Evolutionary conservation across 306 rosid genomes (phyloP).

Genomic region (Citrullus mucosospermus): DNA sequence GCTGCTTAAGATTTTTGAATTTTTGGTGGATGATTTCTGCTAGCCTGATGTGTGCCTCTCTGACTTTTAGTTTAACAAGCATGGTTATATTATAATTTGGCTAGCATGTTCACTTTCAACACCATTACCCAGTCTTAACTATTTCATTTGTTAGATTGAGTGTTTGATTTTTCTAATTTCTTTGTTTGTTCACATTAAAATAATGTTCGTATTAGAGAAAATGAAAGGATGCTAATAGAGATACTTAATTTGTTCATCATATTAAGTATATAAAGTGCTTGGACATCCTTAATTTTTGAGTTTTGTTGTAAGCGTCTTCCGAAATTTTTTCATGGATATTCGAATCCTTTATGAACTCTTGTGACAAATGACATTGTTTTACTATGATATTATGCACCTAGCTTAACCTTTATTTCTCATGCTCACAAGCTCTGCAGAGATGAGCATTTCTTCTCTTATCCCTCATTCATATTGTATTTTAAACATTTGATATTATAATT

Average conservation of each 20-base stretch:
- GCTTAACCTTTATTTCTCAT: not conserved
- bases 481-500: not conserved
- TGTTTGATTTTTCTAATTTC: not conserved
- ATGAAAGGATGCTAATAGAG: not conserved
- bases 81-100: not conserved
- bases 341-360: not conserved
- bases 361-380: not conserved
- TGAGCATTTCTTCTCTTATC: not conserved
- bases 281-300: not conserved
- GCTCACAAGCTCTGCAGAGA: not conserved
- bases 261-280: not conserved
- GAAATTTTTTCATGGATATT: not conserved
- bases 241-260: not conserved
- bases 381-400: not conserved
- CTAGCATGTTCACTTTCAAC: not conserved
- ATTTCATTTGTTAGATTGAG: not conserved
- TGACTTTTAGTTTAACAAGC: not conserved
- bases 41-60: not conserved
- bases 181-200: not conserved
- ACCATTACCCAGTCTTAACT: not conserved
- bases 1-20: not conserved
- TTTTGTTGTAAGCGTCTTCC: not conserved
- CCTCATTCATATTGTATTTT: not conserved
- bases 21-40: not conserved
- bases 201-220: not conserved